phyloP scores from a whole-genome alignment of 345 rosid species.

The Salix koriyanagi region DNA sequence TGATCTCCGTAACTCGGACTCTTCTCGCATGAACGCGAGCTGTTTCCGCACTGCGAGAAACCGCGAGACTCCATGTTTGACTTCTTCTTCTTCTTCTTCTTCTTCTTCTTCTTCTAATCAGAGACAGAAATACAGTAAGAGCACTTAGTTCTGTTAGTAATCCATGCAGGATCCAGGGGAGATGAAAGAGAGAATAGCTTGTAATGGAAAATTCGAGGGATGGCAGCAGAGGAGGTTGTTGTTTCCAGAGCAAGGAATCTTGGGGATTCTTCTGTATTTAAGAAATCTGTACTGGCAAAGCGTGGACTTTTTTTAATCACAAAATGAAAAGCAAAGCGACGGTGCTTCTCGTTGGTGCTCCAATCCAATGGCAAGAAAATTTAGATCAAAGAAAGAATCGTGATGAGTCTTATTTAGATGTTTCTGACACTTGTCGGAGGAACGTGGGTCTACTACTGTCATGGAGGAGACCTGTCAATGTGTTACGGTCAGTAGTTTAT shows the following conservation, averaged over 20 bases:
- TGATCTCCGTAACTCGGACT: not conserved
- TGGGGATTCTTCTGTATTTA: not conserved
- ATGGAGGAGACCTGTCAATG: too few species aligned
- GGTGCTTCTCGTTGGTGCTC: not conserved
- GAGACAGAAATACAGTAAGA: not conserved
- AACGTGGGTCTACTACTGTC: too few species aligned
- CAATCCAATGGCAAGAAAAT: too few species aligned
- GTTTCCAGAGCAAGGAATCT: not conserved
- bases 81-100: not conserved
- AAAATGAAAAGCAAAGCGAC: not conserved
- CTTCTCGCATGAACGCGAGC: slow-evolving; percentile 49
- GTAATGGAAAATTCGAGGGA: slow-evolving; percentile 5
- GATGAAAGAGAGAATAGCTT: not conserved
- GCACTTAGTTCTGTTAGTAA: not conserved
- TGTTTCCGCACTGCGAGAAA: slow-evolving; percentile 66
- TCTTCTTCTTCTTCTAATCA: not conserved
- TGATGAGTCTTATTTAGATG: not conserved
- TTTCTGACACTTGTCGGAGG: not conserved
- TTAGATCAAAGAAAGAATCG: not conserved
- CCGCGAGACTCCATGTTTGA: slow-evolving; percentile 40
- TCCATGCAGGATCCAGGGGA: slow-evolving; percentile 4
- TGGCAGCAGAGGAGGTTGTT: not conserved
- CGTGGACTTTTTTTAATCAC: not conserved
- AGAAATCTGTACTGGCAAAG: not conserved
- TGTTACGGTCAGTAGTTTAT: too few species aligned